These are phyloP conservation scores for Aspergillus coremiiformis DNA, from an alignment of 495 filamentous ascomycete genomes.

Conservation along the genomic window DNA sequence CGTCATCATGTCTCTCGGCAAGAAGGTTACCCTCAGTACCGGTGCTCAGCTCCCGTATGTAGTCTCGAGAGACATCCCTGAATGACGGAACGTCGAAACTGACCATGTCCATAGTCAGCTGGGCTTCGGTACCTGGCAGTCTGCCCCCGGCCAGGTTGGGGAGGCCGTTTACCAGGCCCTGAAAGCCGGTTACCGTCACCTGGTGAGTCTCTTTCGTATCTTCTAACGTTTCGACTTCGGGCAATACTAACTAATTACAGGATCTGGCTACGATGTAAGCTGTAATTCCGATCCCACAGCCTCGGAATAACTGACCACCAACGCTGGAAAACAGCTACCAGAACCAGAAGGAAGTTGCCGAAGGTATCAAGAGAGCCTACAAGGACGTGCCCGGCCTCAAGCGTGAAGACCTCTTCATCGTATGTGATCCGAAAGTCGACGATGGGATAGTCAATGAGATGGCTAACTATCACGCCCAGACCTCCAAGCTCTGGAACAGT, in stretches of 20 bases:
- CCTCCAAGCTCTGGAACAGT: constrained; percentile 46
- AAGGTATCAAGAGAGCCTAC: constrained; percentile 41
- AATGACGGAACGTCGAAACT: not conserved
- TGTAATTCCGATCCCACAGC: not conserved
- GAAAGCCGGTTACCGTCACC: constrained; percentile 49
- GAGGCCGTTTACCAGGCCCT: constrained; percentile 47
- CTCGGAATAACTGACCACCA: constrained; percentile 28
- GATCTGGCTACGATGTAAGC: constrained; percentile 42
- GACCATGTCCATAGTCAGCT: constrained; percentile 25
- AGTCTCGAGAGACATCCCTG: not conserved
- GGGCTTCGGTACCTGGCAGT: constrained; percentile 52
- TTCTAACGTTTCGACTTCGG: not conserved
- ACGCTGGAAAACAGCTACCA: constrained; percentile 41
- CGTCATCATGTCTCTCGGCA: constrained; percentile 41
- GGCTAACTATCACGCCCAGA: constrained; percentile 18
- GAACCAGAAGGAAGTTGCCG: constrained; percentile 43
- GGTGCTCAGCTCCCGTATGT: constrained; percentile 40
- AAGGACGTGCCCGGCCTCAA: constrained; percentile 41
- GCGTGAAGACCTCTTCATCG: constrained; percentile 45
- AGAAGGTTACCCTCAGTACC: constrained; percentile 38
- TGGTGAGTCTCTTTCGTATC: constrained; percentile 26
- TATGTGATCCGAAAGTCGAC: constrained; percentile 14
- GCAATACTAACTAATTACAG: constrained; percentile 20
- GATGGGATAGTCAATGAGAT: not conserved
- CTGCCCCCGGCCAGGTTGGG: constrained; percentile 45